Base-by-base conservation (phyloP, 2,329 filamentous ascomycete genomes). In the Chaetomiaceae sp. region DNA sequence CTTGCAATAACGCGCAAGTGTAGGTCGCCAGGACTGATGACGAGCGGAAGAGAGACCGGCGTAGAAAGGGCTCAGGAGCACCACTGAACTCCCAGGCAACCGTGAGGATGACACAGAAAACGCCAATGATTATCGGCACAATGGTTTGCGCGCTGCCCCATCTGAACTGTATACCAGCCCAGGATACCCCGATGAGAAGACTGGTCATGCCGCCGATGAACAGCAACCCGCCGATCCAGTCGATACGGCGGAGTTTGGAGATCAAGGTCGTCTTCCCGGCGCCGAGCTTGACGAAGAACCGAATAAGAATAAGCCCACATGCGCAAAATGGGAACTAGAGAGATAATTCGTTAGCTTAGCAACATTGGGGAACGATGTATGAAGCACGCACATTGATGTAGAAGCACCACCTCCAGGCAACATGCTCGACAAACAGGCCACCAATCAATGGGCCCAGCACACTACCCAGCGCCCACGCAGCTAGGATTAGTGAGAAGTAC, bases 371-470 rank as follows among this genome's bases (percentile, higher is more conserved):
- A 11, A 7, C 29, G 4, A 6, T 12, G 5, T 11, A 36, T 11
- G n/a, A n/a, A 7, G 14, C n/a, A 52, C 55, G 20, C 45, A 57
- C 54, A 32, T 70, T 72, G 38, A 72, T 52, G 48, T 71, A 73
- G 51, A 78, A 77, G 19, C 68, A 64, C 69, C 69, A 75, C 8
- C 67, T 58, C 72, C 72, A 75, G 1, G 64, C 64, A 1, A 59
- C 61, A n/a, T 58, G 54, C 41, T 66, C 49, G 1, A 58, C 63
- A 44, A 67, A 61, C 20, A 57, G 56, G 5, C 66, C 66, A 2
- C 66, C 68, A 4, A 70, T 56, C 32, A 72, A 58, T 1, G 68
- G 66, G 0, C 65, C 71, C 6, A 71, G 42, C 0, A 63, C 63
- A 19, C 63, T 67, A 0, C 70, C 72, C 14, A 74, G 41, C 1